These are phyloP conservation scores for Diutina pseudorugosa DNA, from an alignment of 1,139 yeast genomes.

Conservation along the genomic window DNA sequence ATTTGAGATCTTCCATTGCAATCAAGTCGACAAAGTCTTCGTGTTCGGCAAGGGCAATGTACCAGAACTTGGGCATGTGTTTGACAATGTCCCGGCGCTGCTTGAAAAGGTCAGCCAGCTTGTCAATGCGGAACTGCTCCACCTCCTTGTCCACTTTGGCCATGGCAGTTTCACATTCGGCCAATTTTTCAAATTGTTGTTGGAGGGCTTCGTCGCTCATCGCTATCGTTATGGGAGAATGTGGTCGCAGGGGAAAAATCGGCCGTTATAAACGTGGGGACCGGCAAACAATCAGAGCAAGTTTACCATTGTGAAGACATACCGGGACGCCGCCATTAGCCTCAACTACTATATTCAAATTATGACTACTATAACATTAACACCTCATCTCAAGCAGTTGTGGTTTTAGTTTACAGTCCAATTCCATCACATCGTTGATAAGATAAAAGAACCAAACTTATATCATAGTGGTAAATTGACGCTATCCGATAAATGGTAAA, in stretches of 20 bases:
- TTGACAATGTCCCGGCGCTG: conserved; percentile 34
- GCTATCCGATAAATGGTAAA: too few species aligned
- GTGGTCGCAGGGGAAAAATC: not conserved
- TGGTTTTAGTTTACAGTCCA: too few species aligned
- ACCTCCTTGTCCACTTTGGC: conserved; percentile 2
- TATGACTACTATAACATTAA: too few species aligned
- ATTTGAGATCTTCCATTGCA: conserved; percentile 55
- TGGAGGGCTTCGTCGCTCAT: not conserved
- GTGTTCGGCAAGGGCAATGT: conserved; percentile 61
- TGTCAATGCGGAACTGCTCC: conserved; percentile 30
- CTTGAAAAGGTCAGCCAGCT: conserved; percentile 37
- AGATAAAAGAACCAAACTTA: too few species aligned
- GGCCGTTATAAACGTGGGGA: not conserved
- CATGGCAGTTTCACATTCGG: not conserved
- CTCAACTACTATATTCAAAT: too few species aligned
- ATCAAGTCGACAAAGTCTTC: conserved; percentile 66
- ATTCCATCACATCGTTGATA: too few species aligned
- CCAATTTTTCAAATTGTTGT: not conserved
- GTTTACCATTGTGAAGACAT: too few species aligned
- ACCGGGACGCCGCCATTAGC: too few species aligned
- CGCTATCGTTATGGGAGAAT: not conserved
- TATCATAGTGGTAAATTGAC: too few species aligned
- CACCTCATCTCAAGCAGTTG: too few species aligned
- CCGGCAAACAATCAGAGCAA: not conserved
- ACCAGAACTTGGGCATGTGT: conserved; percentile 61